Conservation (phyloP, 805 yeast species). For the Schizosaccharomyces cryophilus region DNA sequence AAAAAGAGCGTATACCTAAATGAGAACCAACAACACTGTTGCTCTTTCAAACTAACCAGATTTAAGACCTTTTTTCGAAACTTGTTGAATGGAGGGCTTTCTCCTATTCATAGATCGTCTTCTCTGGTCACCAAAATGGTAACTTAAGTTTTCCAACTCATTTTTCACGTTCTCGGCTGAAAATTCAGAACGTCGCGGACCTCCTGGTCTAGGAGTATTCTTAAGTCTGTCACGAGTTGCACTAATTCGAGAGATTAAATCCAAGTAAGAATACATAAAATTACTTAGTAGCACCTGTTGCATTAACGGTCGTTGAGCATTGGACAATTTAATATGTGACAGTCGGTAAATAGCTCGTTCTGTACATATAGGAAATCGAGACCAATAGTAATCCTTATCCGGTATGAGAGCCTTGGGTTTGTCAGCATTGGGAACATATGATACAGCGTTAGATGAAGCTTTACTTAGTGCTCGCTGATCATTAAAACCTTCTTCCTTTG, state of each 20-base stretch:
- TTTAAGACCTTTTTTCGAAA: neutral
- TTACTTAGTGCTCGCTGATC: neutral
- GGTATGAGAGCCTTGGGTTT: neutral
- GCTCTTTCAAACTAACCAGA: neutral
- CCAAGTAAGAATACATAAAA: constrained; percentile 92
- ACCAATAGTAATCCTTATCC: constrained; percentile 7
- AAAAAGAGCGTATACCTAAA: too few species aligned
- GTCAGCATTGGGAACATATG: neutral
- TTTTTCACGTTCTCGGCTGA: neutral
- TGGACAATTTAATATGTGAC: constrained; percentile 80
- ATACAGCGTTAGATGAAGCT: neutral
- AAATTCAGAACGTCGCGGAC: neutral
- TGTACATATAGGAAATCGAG: constrained; percentile 73
- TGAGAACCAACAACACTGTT: neutral
- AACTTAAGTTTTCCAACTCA: neutral
- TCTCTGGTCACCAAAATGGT: neutral
- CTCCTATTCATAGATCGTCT: neutral
- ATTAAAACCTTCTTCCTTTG: neutral
- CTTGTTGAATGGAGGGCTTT: neutral
- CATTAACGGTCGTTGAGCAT: constrained; percentile 68
- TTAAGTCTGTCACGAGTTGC: neutral
- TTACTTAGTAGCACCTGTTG: constrained; percentile 85
- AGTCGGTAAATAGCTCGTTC: constrained; percentile 86
- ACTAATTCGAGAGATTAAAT: constrained; percentile 27
- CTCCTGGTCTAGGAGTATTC: neutral